Evolutionary conservation across 306 rosid genomes (phyloP).

Genomic region (Ziziphus jujuba): DNA sequence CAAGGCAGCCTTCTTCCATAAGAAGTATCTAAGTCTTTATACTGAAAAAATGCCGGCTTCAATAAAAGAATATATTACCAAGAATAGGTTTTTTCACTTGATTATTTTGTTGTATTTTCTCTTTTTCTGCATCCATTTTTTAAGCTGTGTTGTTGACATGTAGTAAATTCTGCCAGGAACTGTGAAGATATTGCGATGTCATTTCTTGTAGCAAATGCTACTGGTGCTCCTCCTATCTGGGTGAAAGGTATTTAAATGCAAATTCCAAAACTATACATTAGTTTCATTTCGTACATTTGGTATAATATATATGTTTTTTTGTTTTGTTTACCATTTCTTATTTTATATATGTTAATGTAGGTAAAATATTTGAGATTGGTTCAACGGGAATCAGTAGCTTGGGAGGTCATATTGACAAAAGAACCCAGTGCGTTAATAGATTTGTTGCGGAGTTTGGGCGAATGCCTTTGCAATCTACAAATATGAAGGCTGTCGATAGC

Average conservation of each 20-base stretch:
- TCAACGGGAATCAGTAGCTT: slow-evolving; percentile 95
- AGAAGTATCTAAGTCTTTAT: slow-evolving; percentile 72
- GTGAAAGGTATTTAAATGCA: slow-evolving; percentile 73
- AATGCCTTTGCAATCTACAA: slow-evolving; percentile 76
- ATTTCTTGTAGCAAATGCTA: slow-evolving; percentile 87
- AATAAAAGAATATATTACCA: slow-evolving; percentile 65
- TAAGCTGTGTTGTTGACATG: slow-evolving; percentile 9
- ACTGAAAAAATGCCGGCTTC: slow-evolving; percentile 85
- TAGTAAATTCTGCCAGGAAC: slow-evolving; percentile 62
- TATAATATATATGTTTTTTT: too few relatives aligned
- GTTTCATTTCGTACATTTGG: too few relatives aligned
- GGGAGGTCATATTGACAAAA: slow-evolving; percentile 83
- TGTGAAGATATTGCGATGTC: slow-evolving; percentile 99
- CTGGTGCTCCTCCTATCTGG: slow-evolving; percentile 97
- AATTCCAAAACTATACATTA: not conserved
- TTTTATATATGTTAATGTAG: slow-evolving; percentile 30
- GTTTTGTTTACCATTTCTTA: not conserved
- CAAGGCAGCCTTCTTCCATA: slow-evolving; percentile 97
- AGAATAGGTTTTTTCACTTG: slow-evolving; percentile 57
- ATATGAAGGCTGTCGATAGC: slow-evolving; percentile 85
- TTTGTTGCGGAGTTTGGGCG: slow-evolving; percentile 63
- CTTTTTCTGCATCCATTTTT: not conserved
- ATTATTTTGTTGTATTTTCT: not conserved
- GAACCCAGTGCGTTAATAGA: slow-evolving; percentile 70
- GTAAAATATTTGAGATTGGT: slow-evolving; percentile 89